Evolutionary conservation across 2,329 filamentous ascomycete genomes (phyloP).

Genomic region (Cadophora sp.): DNA sequence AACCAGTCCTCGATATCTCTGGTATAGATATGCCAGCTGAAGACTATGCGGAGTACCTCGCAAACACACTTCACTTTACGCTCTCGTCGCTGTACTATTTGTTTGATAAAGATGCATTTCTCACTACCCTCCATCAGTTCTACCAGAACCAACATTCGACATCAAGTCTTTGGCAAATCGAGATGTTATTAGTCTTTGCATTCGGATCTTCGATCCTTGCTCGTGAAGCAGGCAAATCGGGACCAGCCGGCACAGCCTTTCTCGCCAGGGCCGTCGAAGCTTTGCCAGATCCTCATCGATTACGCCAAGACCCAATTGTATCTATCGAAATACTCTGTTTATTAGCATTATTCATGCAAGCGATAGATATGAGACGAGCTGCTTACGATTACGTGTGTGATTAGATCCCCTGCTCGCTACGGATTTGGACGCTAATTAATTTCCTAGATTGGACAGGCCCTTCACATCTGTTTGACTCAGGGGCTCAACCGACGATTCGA

Average conservation of each 20-base stretch:
- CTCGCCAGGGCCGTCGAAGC: constrained; percentile 10
- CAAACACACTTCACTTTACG: constrained; percentile 11
- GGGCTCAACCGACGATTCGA: constrained; percentile 20
- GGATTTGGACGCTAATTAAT: neutral
- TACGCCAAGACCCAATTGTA: constrained; percentile 16
- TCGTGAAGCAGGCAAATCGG: constrained; percentile 5
- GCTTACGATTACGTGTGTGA: constrained; percentile 18
- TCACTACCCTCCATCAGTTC: constrained; percentile 5
- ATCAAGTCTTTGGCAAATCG: constrained; percentile 8
- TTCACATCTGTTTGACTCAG: constrained; percentile 11
- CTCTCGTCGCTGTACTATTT: constrained; percentile 7
- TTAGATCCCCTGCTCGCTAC: neutral
- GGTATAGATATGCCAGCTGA: constrained; percentile 7
- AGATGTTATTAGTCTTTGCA: constrained; percentile 18
- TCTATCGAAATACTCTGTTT: constrained; percentile 18
- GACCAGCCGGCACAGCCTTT: constrained; percentile 6
- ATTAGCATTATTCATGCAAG: constrained; percentile 15
- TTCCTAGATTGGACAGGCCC: constrained; percentile 10
- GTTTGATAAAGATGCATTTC: constrained; percentile 9
- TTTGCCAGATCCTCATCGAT: constrained; percentile 14
- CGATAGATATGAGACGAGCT: constrained; percentile 19
- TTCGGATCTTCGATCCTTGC: constrained; percentile 15
- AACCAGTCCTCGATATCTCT: constrained; percentile 2
- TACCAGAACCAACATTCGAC: neutral
- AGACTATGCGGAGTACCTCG: constrained; percentile 18